phyloP scores from a whole-genome alignment of 2,329 filamentous ascomycete genomes.

The Fusarium palustre region DNA sequence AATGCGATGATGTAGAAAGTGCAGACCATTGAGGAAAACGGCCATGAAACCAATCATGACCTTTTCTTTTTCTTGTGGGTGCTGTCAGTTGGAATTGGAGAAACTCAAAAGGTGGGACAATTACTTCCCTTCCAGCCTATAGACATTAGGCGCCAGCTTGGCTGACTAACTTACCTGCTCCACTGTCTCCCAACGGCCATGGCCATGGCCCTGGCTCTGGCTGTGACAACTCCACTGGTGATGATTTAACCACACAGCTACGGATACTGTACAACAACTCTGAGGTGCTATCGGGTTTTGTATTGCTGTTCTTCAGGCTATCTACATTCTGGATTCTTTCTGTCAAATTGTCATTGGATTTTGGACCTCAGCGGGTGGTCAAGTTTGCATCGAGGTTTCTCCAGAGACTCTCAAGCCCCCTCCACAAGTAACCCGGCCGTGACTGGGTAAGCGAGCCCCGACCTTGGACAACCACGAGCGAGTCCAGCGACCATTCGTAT shows the following conservation, averaged over 20 bases:
- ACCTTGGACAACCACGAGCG: slow-evolving; percentile 34
- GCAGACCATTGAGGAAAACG: background rate
- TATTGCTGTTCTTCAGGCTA: slow-evolving; percentile 6
- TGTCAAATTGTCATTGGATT: slow-evolving; percentile 13
- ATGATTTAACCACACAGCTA: slow-evolving; percentile 47
- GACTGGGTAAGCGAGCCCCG: slow-evolving; percentile 46
- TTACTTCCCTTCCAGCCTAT: background rate
- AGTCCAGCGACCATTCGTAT: slow-evolving; percentile 29
- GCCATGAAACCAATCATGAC: slow-evolving; percentile 4
- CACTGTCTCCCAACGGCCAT: slow-evolving; percentile 37
- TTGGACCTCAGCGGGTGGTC: slow-evolving; percentile 9
- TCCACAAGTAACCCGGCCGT: slow-evolving; percentile 35
- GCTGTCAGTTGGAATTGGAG: slow-evolving; percentile 24
- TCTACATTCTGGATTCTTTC: slow-evolving; percentile 5
- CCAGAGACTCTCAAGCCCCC: slow-evolving; percentile 33
- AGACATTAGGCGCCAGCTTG: slow-evolving; percentile 6
- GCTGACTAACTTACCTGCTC: slow-evolving; percentile 27
- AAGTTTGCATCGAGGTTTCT: slow-evolving; percentile 31
- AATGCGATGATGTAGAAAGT: background rate
- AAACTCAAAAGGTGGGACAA: slow-evolving; percentile 2
- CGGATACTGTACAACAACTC: slow-evolving; percentile 27
- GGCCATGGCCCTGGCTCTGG: slow-evolving; percentile 43
- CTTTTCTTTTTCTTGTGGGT: slow-evolving; percentile 8
- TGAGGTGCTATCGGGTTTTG: slow-evolving; percentile 22
- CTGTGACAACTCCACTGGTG: slow-evolving; percentile 46